Evolutionary conservation across 495 filamentous ascomycete genomes (phyloP), one percentile per base, ranked within the genome.

Genomic region (Schizothecium vesticola): DNA sequence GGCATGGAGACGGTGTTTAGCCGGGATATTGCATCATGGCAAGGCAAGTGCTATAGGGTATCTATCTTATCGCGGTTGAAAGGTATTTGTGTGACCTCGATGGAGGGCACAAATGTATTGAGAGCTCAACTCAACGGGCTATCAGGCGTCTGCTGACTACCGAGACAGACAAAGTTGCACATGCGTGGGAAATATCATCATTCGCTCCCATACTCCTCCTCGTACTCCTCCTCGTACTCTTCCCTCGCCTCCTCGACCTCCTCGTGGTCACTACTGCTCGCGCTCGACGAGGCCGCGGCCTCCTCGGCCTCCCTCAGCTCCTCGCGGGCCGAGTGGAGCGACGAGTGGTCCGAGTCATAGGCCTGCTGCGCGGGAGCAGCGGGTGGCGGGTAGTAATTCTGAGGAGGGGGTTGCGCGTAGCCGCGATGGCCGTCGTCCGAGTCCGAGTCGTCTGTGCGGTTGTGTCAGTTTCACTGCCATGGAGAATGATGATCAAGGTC

Each of bases 141-240:
- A n/a, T n/a, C 6, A 8, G 5, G n/a, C 43, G 1, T 9, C 43
- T n/a, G 19, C 43, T 51, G 16, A 26, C 13, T 16, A 43, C 33
- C 13, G 3, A n/a, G 24, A 13, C 58, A n/a, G 16, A 31, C 21
- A 19, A 6, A 22, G 21, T 5, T 19, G 23, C 0, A 10, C 0
- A 55, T 7, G 6, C 21, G 10, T 21, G 6, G 0, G 9, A 63
- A 55, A 25, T 13, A 13, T 10, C 33, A 12, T 24, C 9, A 75
- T 21, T 82, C 80, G 13, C 83, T 80, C 25, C 80, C 79, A 61
- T 85, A 85, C 1, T 75, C 73, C 67, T 82, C 81, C 71, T 86
- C 85, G 29, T 80, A 77, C 66, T 84, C 81, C 58, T 83, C 81
- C 31, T 80, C 70, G 36, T 83, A 81, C 73, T 83, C 80, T 33